These are phyloP conservation scores for Hemileia vastatrix DNA, from an alignment of 1,284 basidiomycete species.

Conservation along the genomic window DNA sequence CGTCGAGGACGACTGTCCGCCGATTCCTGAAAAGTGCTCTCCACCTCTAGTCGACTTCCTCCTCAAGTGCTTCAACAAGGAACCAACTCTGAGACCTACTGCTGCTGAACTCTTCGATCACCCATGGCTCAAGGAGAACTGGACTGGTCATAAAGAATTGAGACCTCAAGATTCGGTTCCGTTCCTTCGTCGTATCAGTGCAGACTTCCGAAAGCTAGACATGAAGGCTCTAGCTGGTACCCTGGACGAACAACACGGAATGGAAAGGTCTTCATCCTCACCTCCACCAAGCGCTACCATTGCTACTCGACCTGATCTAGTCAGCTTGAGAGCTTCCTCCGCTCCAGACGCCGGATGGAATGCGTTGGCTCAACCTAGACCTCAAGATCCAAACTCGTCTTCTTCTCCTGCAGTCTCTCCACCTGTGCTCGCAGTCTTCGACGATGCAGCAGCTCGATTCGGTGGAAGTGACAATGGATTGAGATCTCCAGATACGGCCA, in stretches of 20 bases:
- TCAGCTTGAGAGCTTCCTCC: too few species aligned
- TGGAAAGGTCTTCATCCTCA: constrained; percentile 31
- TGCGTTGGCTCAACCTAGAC: constrained; percentile 18
- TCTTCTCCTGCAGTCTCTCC: constrained; percentile 6
- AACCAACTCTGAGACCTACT: constrained; percentile 65
- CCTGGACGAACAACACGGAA: too few species aligned
- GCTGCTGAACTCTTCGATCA: constrained; percentile 78
- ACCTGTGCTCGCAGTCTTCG: neutral
- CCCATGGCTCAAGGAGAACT: constrained; percentile 72
- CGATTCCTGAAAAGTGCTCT: constrained; percentile 68
- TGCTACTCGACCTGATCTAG: neutral
- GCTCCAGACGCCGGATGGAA: constrained; percentile 10
- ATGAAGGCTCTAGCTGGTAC: constrained; percentile 14
- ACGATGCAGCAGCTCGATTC: neutral
- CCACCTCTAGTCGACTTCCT: constrained; percentile 66
- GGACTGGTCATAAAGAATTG: constrained; percentile 64
- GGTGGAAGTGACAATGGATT: constrained; percentile 17
- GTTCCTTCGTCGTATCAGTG: constrained; percentile 77
- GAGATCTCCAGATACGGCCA: constrained; percentile 10
- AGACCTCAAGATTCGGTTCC: constrained; percentile 87
- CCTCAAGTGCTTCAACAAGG: constrained; percentile 74
- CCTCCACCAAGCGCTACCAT: constrained; percentile 13
- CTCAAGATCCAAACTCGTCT: constrained; percentile 6
- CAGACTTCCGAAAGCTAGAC: constrained; percentile 60
- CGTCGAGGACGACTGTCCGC: constrained; percentile 80